Evolutionary conservation across 148 eudicot genomes (phyloP), one percentile per base, ranked within the genome.

Genomic region (Bassia scoparia): DNA sequence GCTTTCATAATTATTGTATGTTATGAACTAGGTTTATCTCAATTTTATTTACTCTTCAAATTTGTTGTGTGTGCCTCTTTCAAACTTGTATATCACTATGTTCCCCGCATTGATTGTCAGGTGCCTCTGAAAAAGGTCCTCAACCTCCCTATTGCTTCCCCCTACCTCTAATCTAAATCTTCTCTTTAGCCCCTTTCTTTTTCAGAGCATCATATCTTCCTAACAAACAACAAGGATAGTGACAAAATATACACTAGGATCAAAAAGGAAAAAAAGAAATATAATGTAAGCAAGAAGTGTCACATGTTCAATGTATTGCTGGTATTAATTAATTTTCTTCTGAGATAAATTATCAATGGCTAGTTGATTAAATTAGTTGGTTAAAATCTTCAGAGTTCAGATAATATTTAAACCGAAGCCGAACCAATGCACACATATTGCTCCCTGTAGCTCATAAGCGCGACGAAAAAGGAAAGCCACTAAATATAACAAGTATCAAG

Each of bases 91-190:
- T 69, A 83, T 83, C 78, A 83, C 61, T 76, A 65, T 79, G 85
- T 76, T 71, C 76, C 83, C 85, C 85, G 79, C 83, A 78, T 79
- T 73, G 37, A 71, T 61, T 72, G 82, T 73, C 69, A 75, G 61
- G 76, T 67, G 69, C 59, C 60, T 60, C 69, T 35, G 31, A 11
- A 48, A 65, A 53, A 53, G 44, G 44, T 54, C 16, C 16, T 33
- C 60, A 20, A 29, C 26, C 43, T 29, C 59, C 41, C 60, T 48
- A 43, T 64, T 37, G 33, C 4, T 16, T 62, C 29, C 65, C 80
- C 61, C 69, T 62, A 77, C 74, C 65, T 54, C 71, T 65, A 77
- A 77, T 78, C 75, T 77, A 6, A 26, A 62, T 71, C 72, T 66
- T 23, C 56, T 68, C 59, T 72, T 55, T 64, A 34, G 61, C 69